Base-by-base conservation (phyloP, 225 moss, liverwort and hornwort genomes). In the Sphagnum contortum region DNA sequence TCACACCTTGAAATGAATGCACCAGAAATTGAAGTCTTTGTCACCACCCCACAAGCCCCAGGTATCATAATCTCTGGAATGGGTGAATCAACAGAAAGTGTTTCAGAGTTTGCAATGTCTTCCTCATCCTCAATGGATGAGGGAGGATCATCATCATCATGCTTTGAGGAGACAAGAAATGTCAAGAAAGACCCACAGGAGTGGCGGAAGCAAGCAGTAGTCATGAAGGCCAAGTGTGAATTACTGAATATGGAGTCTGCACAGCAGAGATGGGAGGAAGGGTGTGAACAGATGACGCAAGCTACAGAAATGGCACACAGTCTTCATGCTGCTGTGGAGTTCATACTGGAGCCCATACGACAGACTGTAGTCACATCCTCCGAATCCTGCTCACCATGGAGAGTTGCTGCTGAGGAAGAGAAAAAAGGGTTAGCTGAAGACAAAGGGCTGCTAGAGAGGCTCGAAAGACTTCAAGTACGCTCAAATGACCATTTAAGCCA, bases 281-380 rank as follows among this genome's bases (percentile, higher is more conserved):
- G 91, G 9, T 82, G 85, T 66, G 81, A 57, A 5, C 87, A 89
- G 62, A 89, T 91, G 74, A 85, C 89, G 8, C 87, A 94, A 72
- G 87, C 91, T 3, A 81, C 94, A 4, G 79, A 80, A 68, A 89
- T 91, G 89, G 87, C 94, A 29, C 83, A 89, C 58, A 79, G 85
- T 57, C 85, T 91, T 12, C 89, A 91, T 74, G 72, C 85, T 1
- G 91, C 89, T 60, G 91, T 94, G 64, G 89, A 89, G 60, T 81
- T 91, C 48, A 77, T 91, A 57, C 76, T 94, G 57, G 87, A 89
- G 81, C 72, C 74, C 64, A 89, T 88, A 29, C 29, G 29, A 29
- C 29, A 29, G 29, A 29, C 29, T 29, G 68, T 63, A 64, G 75
- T 48, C 61, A 71, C 80, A 55, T 60, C 77, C 63, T 84, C 84